phyloP scores from a whole-genome alignment of 345 rosid genomes.

The Populus alba region DNA sequence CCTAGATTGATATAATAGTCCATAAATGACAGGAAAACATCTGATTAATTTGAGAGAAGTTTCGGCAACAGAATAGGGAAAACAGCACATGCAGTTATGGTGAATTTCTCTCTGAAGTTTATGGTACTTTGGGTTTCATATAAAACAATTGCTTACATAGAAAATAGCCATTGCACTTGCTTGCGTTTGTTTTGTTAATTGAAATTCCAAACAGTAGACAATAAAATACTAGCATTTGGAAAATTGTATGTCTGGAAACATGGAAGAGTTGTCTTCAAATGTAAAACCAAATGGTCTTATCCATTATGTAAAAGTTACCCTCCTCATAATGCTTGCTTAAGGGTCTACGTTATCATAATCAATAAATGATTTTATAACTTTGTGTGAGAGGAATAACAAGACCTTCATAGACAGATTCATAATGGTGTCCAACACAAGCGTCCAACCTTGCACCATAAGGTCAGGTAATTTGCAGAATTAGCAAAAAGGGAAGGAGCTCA shows the following conservation, averaged over 20 bases:
- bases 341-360: not conserved
- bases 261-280: not conserved
- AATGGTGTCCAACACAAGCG: not conserved
- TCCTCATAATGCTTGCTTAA: not conserved
- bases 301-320: not conserved
- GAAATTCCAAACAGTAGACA: not conserved
- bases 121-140: not conserved
- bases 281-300: not conserved
- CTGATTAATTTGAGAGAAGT: not conserved
- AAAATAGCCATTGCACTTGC: not conserved
- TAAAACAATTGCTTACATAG: not conserved
- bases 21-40: not conserved
- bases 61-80: not conserved
- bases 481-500: not conserved
- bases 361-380: not conserved
- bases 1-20: not conserved
- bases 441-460: not conserved
- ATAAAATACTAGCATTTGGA: not conserved
- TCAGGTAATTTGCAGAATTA: not conserved
- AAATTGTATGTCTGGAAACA: not conserved
- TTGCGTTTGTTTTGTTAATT: not conserved
- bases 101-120: not conserved
- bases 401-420: not conserved
- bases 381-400: not conserved
- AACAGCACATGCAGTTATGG: not conserved